Conservation (phyloP, 2,329 filamentous ascomycete species). For the Aspergillus sergii region DNA sequence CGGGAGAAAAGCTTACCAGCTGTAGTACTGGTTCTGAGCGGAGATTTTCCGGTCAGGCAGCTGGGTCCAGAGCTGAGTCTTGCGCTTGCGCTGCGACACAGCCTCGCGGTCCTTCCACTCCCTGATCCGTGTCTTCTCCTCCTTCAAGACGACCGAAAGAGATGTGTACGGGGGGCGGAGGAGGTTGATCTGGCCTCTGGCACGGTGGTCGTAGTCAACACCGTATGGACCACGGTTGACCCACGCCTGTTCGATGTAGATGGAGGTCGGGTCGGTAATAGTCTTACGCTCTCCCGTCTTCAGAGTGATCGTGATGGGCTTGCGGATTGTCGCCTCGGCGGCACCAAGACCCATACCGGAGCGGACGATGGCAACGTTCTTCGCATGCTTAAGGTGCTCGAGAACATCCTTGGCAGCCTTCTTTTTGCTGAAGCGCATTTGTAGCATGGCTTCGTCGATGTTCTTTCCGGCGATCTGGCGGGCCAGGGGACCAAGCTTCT, state of each 20-base stretch:
- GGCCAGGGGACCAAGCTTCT: conserved; percentile 86
- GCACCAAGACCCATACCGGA: conserved; percentile 78
- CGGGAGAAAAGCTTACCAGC: conserved; percentile 65
- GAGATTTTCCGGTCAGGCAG: conserved; percentile 83
- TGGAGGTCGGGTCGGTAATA: conserved; percentile 72
- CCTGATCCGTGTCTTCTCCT: conserved; percentile 86
- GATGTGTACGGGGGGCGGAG: conserved; percentile 74
- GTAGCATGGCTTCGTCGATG: conserved; percentile 88
- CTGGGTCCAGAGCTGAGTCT: conserved; percentile 81
- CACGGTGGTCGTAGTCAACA: conserved; percentile 68
- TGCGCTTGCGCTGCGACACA: conserved; percentile 73
- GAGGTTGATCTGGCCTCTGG: conserved; percentile 69
- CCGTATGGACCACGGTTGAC: conserved; percentile 74
- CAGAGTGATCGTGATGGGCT: conserved; percentile 64
- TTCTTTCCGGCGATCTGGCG: conserved; percentile 90
- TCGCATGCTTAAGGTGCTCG: conserved; percentile 77
- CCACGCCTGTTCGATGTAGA: conserved; percentile 94
- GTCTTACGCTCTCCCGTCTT: conserved; percentile 74
- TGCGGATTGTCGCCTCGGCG: conserved; percentile 27
- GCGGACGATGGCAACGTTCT: conserved; percentile 76
- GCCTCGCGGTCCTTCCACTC: conserved; percentile 75
- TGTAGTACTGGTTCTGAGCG: conserved; percentile 84
- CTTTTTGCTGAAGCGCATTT: conserved; percentile 97
- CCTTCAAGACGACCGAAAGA: conserved; percentile 82
- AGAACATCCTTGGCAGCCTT: conserved; percentile 80